Evolutionary conservation across 2,329 filamentous ascomycete species (phyloP), one percentile per base, ranked within the genome.

Genomic region (Colletotrichum sp.): DNA sequence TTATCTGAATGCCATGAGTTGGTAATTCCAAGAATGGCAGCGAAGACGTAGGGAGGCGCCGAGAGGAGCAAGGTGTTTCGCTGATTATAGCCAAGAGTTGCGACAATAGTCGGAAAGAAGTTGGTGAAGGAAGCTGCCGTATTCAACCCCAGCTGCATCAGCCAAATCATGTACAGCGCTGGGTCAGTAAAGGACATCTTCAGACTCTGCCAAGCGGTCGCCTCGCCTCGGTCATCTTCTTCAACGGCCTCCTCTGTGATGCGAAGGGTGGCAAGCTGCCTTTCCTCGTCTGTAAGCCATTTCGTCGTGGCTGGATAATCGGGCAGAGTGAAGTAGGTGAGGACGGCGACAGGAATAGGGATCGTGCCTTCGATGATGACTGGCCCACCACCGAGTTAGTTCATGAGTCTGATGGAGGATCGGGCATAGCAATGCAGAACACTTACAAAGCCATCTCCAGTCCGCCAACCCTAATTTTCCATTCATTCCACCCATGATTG

Each of bases 371-470:
- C 66, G 15, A 60, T 68, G 21, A 67, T 67, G n/a, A 67, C 65
- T 67, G 18, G 18, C 2, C 9, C 43, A 21, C 6, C n/a, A 5
- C 8, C 15, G 12, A 24, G 6, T 24, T 16, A 8, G 15, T 13
- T 55, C 21, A 66, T 13, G 13, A 36, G 13, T 16, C 21, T 58
- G 24, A 28, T 3, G 4, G 13, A 58, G 6, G n/a, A 52, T 52
- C 12, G 43, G 10, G 0, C 10, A 16, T 9, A 43, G 8, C 38
- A 58, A 58, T 52, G 24, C 1, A 94, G 81, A 96, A 94, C 81
- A 96, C 65, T 15, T 36, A 70, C 68, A 96, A 78, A 96, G 94
- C 94, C 94, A 96, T 71, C 94, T 88, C 94, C 95, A 97, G 13
- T 93, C 94, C 2, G 83, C 80, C 79, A 73, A 18, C 13, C 65